phyloP scores from a whole-genome alignment of 2,329 filamentous ascomycete genomes.

The Tolypocladium inflatum region DNA sequence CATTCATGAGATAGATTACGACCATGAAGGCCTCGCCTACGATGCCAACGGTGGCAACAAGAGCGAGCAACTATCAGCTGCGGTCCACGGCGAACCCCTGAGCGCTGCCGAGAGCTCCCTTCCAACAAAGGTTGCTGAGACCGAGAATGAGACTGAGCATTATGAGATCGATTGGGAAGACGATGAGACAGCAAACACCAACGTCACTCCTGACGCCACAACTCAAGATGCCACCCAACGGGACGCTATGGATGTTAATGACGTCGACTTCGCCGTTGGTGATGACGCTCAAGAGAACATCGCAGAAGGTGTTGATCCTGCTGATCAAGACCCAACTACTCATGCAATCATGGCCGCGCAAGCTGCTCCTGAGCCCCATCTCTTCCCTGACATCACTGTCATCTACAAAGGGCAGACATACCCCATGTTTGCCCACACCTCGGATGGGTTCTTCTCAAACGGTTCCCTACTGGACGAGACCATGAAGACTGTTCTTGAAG shows the following conservation, averaged over 20 bases:
- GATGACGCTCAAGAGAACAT: not conserved
- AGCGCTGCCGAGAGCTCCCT: not conserved
- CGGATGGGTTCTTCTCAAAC: slow-evolving; percentile 36
- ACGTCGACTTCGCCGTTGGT: not conserved
- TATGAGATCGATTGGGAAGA: slow-evolving; percentile 15
- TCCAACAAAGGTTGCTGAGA: not conserved
- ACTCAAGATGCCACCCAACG: not conserved
- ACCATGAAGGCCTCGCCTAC: slow-evolving; percentile 14
- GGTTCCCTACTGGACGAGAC: slow-evolving; percentile 30
- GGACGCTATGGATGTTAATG: not conserved
- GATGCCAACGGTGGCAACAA: not conserved
- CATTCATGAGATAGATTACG: slow-evolving; percentile 27
- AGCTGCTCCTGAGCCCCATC: slow-evolving; percentile 5
- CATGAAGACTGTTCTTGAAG: slow-evolving; percentile 33
- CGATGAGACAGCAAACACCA: slow-evolving; percentile 1
- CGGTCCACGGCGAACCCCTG: not conserved
- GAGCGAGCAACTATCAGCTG: not conserved
- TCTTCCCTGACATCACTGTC: slow-evolving; percentile 28
- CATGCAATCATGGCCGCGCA: not conserved
- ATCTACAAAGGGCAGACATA: slow-evolving; percentile 34
- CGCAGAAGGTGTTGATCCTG: not conserved
- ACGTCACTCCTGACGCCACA: not conserved
- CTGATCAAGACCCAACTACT: not conserved
- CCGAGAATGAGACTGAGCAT: slow-evolving; percentile 2
- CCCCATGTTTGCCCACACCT: slow-evolving; percentile 25